Evolutionary conservation across 2,329 filamentous ascomycete genomes (phyloP).

Genomic region (Xylaria polymorpha): DNA sequence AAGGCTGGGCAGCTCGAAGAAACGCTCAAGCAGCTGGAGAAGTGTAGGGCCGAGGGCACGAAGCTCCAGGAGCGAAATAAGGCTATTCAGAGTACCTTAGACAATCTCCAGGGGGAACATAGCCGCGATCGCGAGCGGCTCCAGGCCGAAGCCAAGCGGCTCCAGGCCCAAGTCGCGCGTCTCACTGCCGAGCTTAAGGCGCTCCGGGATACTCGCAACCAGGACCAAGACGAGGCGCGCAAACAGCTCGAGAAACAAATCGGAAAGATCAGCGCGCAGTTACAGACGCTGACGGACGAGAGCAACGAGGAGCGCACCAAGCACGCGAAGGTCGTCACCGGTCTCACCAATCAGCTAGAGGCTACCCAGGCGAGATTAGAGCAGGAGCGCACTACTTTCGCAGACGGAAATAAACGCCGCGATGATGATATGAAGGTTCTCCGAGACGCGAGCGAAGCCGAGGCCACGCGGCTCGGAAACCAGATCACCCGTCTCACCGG

Average conservation of each 20-base stretch:
- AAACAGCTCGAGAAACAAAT: neutral
- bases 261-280: neutral
- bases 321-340: neutral
- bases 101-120: neutral
- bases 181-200: neutral
- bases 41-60: neutral
- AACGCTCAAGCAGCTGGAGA: neutral
- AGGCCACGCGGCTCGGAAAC: neutral
- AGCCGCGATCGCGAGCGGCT: neutral
- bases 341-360: neutral
- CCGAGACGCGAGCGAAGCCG: neutral
- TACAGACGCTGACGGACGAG: neutral
- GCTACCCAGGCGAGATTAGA: neutral
- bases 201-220: neutral
- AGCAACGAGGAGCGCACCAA: neutral
- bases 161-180: neutral
- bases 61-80: neutral
- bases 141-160: neutral
- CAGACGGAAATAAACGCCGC: no score
- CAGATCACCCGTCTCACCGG: neutral
- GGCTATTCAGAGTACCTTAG: neutral
- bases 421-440: neutral
- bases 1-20: neutral
- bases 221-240: neutral
- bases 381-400: neutral